Evolutionary conservation across 148 eudicot species (phyloP).

Genomic region (Rhododendron ferrugineum): DNA sequence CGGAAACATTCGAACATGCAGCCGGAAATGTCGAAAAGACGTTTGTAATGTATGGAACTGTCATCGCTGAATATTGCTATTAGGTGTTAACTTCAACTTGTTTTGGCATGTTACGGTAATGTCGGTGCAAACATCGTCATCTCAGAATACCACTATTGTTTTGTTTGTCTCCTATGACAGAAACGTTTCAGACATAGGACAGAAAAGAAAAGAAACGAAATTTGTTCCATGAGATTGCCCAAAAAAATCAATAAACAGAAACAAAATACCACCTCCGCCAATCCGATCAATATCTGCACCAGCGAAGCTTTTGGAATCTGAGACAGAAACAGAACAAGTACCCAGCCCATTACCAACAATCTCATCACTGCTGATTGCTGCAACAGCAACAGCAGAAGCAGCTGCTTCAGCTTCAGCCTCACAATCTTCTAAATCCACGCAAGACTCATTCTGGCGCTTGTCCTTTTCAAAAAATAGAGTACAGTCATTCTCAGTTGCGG

Average conservation of each 20-base stretch:
- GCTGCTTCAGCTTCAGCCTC: constrained; percentile 86
- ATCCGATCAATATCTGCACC: constrained; percentile 40
- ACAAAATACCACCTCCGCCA: constrained; percentile 22
- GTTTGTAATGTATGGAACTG: not conserved
- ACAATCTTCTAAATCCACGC: constrained; percentile 49
- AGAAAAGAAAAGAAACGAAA: not conserved
- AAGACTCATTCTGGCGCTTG: constrained; percentile 41
- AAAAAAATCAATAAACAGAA: not conserved
- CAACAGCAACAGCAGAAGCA: constrained; percentile 88
- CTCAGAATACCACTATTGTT: not conserved
- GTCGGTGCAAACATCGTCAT: not conserved
- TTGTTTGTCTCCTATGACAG: not conserved
- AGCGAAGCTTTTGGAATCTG: constrained; percentile 40
- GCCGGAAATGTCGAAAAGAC: not conserved
- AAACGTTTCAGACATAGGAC: not conserved
- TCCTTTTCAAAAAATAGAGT: constrained; percentile 53
- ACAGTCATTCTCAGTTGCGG: constrained; percentile 33
- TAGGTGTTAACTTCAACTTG: not conserved
- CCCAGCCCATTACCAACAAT: constrained; percentile 42
- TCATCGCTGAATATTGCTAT: not conserved
- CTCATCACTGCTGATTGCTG: constrained; percentile 77
- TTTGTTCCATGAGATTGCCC: not conserved
- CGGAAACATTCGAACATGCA: not conserved
- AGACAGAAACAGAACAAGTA: constrained; percentile 24
- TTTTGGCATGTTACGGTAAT: not conserved